A percentile compares a stretch with the other conserved stretches of the same genome.
Conservation (phyloP, 78 protist species). For the Acrasis kona region DNA sequence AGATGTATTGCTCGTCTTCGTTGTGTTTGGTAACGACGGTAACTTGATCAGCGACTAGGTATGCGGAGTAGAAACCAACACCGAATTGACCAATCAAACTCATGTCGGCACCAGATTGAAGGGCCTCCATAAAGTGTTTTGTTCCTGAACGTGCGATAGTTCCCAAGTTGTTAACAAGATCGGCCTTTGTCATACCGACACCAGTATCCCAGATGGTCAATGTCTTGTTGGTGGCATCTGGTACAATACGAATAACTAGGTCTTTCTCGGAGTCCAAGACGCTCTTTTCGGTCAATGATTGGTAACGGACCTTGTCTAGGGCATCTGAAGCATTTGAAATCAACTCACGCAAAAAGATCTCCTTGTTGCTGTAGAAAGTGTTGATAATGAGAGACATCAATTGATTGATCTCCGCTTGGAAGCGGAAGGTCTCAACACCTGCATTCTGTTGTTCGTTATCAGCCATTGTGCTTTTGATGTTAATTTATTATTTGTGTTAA, state of each 20-base stretch:
- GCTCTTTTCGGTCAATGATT: slow-evolving; percentile 83
- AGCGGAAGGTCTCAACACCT: slow-evolving; percentile 35
- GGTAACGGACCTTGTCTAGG: slow-evolving; percentile 89
- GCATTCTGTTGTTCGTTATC: not conserved
- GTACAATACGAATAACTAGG: slow-evolving; percentile 82
- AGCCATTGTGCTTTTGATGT: not conserved
- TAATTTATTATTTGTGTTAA: too few relatives aligned
- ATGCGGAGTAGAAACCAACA: slow-evolving; percentile 99
- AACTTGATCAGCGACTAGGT: slow-evolving; percentile 97
- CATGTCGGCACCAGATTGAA: slow-evolving; percentile 91
- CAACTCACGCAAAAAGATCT: slow-evolving; percentile 97
- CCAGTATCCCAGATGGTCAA: slow-evolving; percentile 95
- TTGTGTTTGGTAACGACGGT: slow-evolving; percentile 93
- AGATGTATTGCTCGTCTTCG: slow-evolving; percentile 96
- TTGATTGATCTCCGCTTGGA: slow-evolving; percentile 91
- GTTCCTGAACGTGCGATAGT: slow-evolving; percentile 99
- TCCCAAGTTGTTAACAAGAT: slow-evolving; percentile 97
- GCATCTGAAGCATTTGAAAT: slow-evolving; percentile 97
- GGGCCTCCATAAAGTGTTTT: slow-evolving; percentile 94
- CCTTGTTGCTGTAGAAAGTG: slow-evolving; percentile 98
- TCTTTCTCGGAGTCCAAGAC: slow-evolving; percentile 79
- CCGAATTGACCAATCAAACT: slow-evolving; percentile 99
- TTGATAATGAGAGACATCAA: slow-evolving; percentile 95
- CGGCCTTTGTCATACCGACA: slow-evolving; percentile 99
- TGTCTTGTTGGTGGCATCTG: slow-evolving; percentile 84